These are phyloP conservation scores for Emergomyces orientalis DNA, from an alignment of 2,329 filamentous ascomycete species.

Conservation along the genomic window DNA sequence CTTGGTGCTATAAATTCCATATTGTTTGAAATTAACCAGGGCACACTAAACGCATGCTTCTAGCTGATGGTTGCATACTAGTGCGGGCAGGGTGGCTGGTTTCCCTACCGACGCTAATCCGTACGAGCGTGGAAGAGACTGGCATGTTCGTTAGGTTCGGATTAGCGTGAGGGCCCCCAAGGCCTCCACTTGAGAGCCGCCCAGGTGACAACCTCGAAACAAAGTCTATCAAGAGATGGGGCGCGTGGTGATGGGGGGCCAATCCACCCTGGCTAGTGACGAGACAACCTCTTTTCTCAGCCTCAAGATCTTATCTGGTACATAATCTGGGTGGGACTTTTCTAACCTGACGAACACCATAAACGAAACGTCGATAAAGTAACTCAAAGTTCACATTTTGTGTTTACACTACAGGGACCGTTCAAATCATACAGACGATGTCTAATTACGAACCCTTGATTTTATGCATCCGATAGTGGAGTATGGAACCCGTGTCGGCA, in stretches of 20 bases:
- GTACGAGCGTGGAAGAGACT: background rate
- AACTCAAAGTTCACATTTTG: background rate
- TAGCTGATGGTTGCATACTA: no score
- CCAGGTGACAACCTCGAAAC: background rate
- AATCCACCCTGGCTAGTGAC: background rate
- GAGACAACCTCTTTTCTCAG: background rate
- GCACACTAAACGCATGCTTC: background rate
- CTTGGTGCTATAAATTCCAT: background rate
- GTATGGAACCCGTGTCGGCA: background rate
- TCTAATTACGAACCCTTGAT: background rate
- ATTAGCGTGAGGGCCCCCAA: background rate
- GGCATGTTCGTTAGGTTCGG: background rate
- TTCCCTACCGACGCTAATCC: no score
- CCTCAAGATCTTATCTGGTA: background rate
- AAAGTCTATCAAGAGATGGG: background rate
- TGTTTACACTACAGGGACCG: background rate
- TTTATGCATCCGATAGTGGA: background rate
- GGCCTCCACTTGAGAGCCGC: background rate
- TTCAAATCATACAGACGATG: background rate
- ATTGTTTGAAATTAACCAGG: background rate
- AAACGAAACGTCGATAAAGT: background rate
- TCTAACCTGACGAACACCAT: background rate
- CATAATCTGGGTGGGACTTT: background rate
- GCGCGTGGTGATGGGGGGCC: background rate
- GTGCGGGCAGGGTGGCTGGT: no score